A percentile compares a stretch with the other conserved stretches of the same genome.
Conservation (phyloP, 2,329 filamentous ascomycete genomes). For the Paecilomyces fulvus region DNA sequence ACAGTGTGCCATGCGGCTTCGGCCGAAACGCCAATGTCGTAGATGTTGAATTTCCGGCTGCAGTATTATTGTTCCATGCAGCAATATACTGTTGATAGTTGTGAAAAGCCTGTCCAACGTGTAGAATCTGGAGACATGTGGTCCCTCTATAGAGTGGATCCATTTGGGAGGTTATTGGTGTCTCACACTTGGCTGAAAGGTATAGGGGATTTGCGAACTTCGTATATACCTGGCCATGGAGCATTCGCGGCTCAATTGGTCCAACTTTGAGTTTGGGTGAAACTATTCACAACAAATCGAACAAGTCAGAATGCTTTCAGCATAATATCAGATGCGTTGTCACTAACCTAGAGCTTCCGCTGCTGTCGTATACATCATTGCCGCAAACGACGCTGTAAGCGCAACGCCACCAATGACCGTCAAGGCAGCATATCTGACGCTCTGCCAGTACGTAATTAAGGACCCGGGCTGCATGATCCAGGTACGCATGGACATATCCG, state of each 20-base stretch:
- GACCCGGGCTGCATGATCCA: constrained; percentile 69
- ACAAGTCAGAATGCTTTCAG: neutral
- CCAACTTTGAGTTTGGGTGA: constrained; percentile 61
- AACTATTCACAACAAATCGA: constrained; percentile 33
- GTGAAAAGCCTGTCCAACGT: constrained; percentile 60
- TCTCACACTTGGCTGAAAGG: constrained; percentile 50
- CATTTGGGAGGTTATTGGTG: constrained; percentile 43
- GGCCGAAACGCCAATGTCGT: constrained; percentile 45
- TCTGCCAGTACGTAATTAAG: constrained; percentile 60
- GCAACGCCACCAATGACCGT: constrained; percentile 58
- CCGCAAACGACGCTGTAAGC: constrained; percentile 55
- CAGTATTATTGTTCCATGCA: constrained; percentile 45
- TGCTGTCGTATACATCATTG: constrained; percentile 68
- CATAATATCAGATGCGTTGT: neutral
- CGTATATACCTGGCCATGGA: constrained; percentile 51
- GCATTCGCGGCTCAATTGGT: constrained; percentile 37
- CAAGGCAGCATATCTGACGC: constrained; percentile 53
- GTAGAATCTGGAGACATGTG: constrained; percentile 61
- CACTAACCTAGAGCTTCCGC: constrained; percentile 55
- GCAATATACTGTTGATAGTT: constrained; percentile 57
- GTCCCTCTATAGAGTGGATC: constrained; percentile 36
- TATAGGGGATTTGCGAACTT: constrained; percentile 57
- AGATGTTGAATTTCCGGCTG: constrained; percentile 35
- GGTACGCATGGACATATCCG: constrained; percentile 68
- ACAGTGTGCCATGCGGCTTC: constrained; percentile 52